A percentile compares a stretch with the other conserved stretches of the same genome.
phyloP scores from a whole-genome alignment of 1,139 yeast genomes.

The Chernovozyma sophiae-reginae region DNA sequence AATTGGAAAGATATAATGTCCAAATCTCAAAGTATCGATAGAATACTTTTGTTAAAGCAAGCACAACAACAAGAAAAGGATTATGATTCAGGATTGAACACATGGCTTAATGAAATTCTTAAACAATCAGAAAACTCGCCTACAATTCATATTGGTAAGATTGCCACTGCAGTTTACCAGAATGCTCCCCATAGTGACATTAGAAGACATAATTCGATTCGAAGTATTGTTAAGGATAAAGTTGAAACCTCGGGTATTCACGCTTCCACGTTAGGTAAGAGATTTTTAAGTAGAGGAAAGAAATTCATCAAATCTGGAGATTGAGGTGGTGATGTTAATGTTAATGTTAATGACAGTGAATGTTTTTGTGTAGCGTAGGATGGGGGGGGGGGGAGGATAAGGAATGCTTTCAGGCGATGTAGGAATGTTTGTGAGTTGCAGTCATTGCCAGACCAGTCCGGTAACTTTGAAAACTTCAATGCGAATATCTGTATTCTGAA shows the following conservation, averaged over 20 bases:
- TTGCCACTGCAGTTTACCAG: conserved; percentile 45
- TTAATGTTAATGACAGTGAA: too few relatives aligned
- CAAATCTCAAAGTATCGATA: conserved; percentile 38
- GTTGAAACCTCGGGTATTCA: conserved; percentile 41
- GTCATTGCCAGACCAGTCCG: too few relatives aligned
- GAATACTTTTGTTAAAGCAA: conserved; percentile 37
- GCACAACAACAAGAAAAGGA: conserved; percentile 39
- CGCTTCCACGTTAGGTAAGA: conserved; percentile 41
- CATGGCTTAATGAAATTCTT: conserved; percentile 44
- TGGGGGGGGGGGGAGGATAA: too few relatives aligned
- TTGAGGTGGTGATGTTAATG: background rate
- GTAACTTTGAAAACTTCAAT: too few relatives aligned
- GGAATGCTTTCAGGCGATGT: too few relatives aligned
- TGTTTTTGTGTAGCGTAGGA: too few relatives aligned
- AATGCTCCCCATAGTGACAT: conserved; percentile 45
- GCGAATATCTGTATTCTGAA: too few relatives aligned
- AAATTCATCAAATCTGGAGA: conserved; percentile 14
- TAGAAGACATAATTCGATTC: conserved; percentile 38
- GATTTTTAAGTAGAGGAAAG: conserved; percentile 39
- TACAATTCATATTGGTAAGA: conserved; percentile 40
- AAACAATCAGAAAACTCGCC: conserved; percentile 31
- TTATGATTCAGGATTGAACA: conserved; percentile 42
- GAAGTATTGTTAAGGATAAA: conserved; percentile 43
- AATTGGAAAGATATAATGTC: conserved; percentile 45
- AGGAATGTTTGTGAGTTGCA: too few relatives aligned